Conservation (phyloP, 495 filamentous ascomycete species). For the Podospora tetraspora region DNA sequence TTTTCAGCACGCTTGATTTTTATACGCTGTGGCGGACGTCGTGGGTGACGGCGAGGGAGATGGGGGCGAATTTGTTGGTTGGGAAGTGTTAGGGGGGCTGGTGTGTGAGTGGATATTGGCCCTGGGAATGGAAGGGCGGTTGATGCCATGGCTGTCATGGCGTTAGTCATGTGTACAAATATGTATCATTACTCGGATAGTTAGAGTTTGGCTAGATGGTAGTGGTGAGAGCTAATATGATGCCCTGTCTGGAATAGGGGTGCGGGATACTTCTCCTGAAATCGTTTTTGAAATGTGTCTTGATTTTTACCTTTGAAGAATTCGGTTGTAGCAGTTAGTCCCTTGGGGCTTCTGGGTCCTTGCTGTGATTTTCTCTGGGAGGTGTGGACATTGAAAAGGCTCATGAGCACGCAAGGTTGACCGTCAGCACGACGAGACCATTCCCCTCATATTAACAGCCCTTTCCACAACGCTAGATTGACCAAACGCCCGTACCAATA, state of each 20-base stretch:
- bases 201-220: neutral
- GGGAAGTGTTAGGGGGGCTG: constrained; percentile 57
- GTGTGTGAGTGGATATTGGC: neutral
- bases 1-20: constrained; percentile 71
- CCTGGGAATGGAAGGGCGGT: neutral
- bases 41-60: constrained; percentile 64
- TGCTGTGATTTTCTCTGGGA: too few species aligned
- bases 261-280: neutral
- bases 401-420: neutral
- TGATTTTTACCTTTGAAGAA: neutral
- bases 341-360: neutral
- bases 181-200: neutral
- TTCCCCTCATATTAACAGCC: neutral
- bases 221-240: neutral
- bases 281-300: too few species aligned
- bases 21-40: constrained; percentile 72
- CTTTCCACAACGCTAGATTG: neutral
- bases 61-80: constrained; percentile 61
- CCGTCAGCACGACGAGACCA: neutral
- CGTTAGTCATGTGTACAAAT: neutral
- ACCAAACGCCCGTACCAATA: neutral
- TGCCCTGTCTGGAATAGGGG: neutral
- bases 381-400: neutral
- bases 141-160: neutral
- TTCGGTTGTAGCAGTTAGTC: neutral